A percentile compares a stretch with the other conserved stretches of the same genome.
Conservation (phyloP, 2,329 filamentous ascomycete genomes). For the Trichoderma hamatum region DNA sequence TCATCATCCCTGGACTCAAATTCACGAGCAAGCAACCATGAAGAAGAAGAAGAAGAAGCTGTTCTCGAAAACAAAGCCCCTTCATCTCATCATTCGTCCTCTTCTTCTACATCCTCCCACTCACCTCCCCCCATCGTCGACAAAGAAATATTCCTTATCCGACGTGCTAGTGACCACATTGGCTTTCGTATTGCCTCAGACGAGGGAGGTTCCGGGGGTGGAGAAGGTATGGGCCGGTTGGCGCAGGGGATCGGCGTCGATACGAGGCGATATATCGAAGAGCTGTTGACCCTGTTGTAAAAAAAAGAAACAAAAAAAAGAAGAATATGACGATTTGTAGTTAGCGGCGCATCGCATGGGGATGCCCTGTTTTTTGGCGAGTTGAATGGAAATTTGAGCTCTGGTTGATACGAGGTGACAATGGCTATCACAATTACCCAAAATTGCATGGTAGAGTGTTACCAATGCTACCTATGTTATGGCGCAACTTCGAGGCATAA, state of each 20-base stretch:
- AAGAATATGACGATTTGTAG: constrained; percentile 6
- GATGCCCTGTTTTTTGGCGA: neutral
- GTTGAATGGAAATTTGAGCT: neutral
- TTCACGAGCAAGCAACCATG: neutral
- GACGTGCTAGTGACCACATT: constrained; percentile 60
- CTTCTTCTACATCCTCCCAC: neutral
- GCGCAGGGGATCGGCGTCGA: constrained; percentile 77
- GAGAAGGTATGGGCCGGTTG: constrained; percentile 61
- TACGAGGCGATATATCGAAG: constrained; percentile 74
- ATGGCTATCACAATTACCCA: neutral
- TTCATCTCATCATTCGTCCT: neutral
- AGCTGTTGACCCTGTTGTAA: constrained; percentile 62
- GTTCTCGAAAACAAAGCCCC: neutral
- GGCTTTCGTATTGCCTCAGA: constrained; percentile 43
- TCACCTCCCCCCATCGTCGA: constrained; percentile 33
- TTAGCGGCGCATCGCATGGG: neutral
- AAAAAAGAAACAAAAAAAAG: neutral
- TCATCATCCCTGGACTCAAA: constrained; percentile 29
- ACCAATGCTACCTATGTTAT: neutral
- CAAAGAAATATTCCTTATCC: constrained; percentile 66
- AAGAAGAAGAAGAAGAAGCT: neutral
- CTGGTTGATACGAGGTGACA: neutral
- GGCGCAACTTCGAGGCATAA: neutral
- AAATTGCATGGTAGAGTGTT: neutral
- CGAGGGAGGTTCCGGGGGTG: constrained; percentile 49